Conservation (phyloP, 106 monocot genomes). For the Acorus calamus region DNA sequence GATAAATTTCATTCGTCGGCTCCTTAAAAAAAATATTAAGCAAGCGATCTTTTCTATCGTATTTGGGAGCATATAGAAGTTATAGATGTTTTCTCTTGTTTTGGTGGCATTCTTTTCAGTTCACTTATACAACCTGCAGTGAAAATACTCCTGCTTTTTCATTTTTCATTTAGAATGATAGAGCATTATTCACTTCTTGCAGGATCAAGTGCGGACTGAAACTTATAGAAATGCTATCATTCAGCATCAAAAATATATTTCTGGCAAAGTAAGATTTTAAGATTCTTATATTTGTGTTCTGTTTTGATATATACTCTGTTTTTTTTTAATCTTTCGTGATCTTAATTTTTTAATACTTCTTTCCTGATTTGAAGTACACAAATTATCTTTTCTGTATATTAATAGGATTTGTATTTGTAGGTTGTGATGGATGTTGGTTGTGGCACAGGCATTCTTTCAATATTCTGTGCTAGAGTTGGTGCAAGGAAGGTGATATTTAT, state of each 20-base stretch:
- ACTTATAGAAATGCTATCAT: slow-evolving; percentile 73
- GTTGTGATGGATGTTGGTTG: slow-evolving; percentile 96
- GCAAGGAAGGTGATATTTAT: slow-evolving; percentile 51
- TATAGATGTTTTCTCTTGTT: no score
- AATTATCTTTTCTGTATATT: slow-evolving; percentile 1
- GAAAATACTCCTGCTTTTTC: no score
- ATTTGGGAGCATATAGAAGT: no score
- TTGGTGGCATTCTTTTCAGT: no score
- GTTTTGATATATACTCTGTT: background rate
- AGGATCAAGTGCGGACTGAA: slow-evolving; percentile 88
- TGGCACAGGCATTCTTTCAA: slow-evolving; percentile 83
- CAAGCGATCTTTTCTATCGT: no score
- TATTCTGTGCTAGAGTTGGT: slow-evolving; percentile 91
- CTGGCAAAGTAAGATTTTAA: slow-evolving; percentile 82
- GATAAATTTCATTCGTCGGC: no score
- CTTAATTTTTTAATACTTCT: background rate
- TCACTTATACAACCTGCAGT: no score
- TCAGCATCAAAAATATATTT: slow-evolving; percentile 66
- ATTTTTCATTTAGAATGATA: background rate
- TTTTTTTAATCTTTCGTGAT: no score
- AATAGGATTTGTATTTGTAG: slow-evolving; percentile 18
- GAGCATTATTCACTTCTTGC: slow-evolving; percentile 3
- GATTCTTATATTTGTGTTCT: background rate
- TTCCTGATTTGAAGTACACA: background rate
- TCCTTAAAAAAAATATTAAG: no score